Base-by-base conservation (phyloP, 352 stramenopile genomes). In the Saprolegnia diclina region DNA sequence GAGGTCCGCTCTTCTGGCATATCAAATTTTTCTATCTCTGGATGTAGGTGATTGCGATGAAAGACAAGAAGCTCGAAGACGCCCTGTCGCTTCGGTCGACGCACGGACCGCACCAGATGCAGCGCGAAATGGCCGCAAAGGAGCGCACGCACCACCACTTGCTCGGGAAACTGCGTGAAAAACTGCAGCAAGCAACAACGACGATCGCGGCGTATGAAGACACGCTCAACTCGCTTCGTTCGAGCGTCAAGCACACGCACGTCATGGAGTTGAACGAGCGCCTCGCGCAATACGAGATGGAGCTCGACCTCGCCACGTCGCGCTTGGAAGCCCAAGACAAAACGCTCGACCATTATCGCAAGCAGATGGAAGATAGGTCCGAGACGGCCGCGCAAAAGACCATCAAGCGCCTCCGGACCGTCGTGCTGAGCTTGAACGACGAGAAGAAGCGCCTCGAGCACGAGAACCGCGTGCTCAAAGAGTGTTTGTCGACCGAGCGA, bases 11-110 rank as follows among this genome's bases (percentile, higher is more conserved):
- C 19, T 4, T 68, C 29, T 5, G n/a, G 11, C 18, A 18, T 42
- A 2, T 18, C 18, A 48, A n/a, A 48, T 3, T 7, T 48, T 32
- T 35, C 29, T 35, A 35, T 35, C 7, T 0, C 7, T 10, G 14
- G 10, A 61, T 7, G 14, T 63, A 69, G 63, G 63, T 69, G 13
- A 52, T 69, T 3, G 63, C 63, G n/a, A 69, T 69, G 63, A 69
- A 69, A 26, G 63, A 69, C 48, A 69, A 69, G 26, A 69, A 69
- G 38, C 46, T 69, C 37, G 63, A 69, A 45, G 63, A 69, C 40
- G 45, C 63, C 5, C 21, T 69, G 26, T 44, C 63, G 5, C n/a
- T 69, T 45, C 32, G 52, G 10, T 24, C 63, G 18, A 44, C 62
- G 26, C 48, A 63, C 26, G 50, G 63, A n/a, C 50, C 63, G 53